Evolutionary conservation across 23 red algal species (phyloP).

Genomic region (Porphyridium purpureum): DNA sequence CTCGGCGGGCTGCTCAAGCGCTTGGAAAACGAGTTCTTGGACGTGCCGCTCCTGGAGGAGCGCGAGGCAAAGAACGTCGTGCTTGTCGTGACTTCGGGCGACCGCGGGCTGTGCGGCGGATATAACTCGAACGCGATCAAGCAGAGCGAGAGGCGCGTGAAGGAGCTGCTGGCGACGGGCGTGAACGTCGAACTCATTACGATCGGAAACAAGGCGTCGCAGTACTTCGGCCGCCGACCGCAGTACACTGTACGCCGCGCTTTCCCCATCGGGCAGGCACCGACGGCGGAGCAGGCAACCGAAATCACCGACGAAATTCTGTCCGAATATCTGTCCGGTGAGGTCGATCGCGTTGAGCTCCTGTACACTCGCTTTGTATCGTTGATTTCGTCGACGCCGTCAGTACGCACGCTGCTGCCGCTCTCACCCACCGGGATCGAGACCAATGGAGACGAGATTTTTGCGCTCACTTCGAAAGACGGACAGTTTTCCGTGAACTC

Average conservation of each 20-base stretch:
- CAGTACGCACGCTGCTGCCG: slow-evolving; percentile 82
- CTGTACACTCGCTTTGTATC: slow-evolving; percentile 98
- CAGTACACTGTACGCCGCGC: slow-evolving; percentile 13
- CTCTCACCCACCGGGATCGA: slow-evolving; percentile 77
- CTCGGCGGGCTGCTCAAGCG: slow-evolving; percentile 81
- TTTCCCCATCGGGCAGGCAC: slow-evolving; percentile 53
- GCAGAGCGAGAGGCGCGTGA: slow-evolving; percentile 39
- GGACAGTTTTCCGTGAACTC: slow-evolving; percentile 60
- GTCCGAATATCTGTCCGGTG: slow-evolving; percentile 73
- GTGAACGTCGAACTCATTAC: slow-evolving; percentile 58
- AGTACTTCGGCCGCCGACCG: slow-evolving; percentile 49
- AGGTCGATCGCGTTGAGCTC: slow-evolving; percentile 92
- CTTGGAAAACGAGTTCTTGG: slow-evolving; percentile 54
- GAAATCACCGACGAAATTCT: slow-evolving; percentile 66
- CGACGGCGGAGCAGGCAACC: slow-evolving; percentile 59
- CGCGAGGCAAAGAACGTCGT: slow-evolving; percentile 54
- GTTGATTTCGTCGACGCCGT: slow-evolving; percentile 74
- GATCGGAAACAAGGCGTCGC: slow-evolving; percentile 71
- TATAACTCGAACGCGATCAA: slow-evolving; percentile 82
- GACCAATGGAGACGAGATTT: slow-evolving; percentile 90
- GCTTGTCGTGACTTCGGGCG: slow-evolving; percentile 69
- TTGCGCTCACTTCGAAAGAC: slow-evolving; percentile 71
- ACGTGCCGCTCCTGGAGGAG: slow-evolving; percentile 72
- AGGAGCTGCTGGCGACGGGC: slow-evolving; percentile 40
- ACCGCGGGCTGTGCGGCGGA: slow-evolving; percentile 86